phyloP scores from a whole-genome alignment of 2,329 filamentous ascomycete genomes.

The Beauveria caledonica region DNA sequence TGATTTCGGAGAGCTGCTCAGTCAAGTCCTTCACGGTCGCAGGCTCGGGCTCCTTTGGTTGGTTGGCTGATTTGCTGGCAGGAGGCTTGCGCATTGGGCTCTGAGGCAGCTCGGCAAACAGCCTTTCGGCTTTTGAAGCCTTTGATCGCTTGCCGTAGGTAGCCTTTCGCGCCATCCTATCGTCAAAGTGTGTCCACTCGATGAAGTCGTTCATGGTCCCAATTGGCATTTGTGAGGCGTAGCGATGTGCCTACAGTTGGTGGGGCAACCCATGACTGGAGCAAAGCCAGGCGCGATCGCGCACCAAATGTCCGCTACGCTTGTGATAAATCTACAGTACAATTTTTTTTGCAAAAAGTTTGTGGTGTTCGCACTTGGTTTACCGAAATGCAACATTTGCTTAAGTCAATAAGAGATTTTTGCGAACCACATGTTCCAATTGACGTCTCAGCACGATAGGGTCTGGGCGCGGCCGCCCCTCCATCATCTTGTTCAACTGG shows the following conservation, averaged over 20 bases:
- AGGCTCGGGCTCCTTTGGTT: background rate
- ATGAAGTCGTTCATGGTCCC: background rate
- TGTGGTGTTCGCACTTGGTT: too few species aligned
- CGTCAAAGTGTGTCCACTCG: background rate
- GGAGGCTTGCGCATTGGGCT: slow-evolving; percentile 34
- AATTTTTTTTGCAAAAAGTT: too few species aligned
- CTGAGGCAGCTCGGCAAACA: slow-evolving; percentile 44
- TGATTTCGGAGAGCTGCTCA: slow-evolving; percentile 25
- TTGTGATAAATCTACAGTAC: too few species aligned
- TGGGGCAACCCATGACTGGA: slow-evolving; percentile 15
- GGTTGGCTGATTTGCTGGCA: slow-evolving; percentile 11
- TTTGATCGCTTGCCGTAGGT: slow-evolving; percentile 45
- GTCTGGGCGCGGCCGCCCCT: too few species aligned
- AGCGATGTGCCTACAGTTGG: slow-evolving; percentile 14
- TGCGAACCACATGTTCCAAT: too few species aligned
- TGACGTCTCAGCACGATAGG: too few species aligned
- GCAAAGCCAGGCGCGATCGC: background rate
- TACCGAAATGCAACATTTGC: too few species aligned
- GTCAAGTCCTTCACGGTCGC: slow-evolving; percentile 26
- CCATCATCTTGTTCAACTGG: too few species aligned
- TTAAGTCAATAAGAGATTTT: too few species aligned
- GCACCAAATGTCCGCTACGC: too few species aligned
- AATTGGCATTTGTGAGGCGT: slow-evolving; percentile 1
- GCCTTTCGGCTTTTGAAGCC: slow-evolving; percentile 37
- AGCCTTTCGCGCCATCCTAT: slow-evolving; percentile 37